Evolutionary conservation across 176 grass and related monocot genomes (phyloP).

Genomic region (Aegilops tauschii): DNA sequence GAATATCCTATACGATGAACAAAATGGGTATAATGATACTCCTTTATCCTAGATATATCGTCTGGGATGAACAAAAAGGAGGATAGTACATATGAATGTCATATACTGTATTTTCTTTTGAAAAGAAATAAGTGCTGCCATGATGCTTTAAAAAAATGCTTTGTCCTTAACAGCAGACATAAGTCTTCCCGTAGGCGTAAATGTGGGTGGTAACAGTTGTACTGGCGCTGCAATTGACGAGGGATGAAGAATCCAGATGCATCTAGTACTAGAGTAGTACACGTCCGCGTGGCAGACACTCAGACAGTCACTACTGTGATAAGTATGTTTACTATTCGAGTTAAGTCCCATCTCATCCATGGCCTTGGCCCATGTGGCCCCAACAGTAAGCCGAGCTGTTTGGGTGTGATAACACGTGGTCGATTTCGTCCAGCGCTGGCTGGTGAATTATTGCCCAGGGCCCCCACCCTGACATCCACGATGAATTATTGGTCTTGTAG

Average conservation of each 20-base stretch:
- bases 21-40: too few species aligned
- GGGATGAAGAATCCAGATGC: neutral
- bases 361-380: slow-evolving; percentile 4
- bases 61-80: neutral
- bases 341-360: neutral
- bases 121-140: neutral
- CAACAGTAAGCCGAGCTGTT: slow-evolving; percentile 10
- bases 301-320: neutral
- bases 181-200: neutral
- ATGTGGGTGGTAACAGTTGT: neutral
- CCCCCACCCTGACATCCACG: neutral
- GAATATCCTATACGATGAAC: slow-evolving; percentile 1
- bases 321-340: neutral
- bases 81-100: neutral
- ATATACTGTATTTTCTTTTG: neutral
- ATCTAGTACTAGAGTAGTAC: neutral
- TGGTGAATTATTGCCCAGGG: neutral
- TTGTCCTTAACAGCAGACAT: neutral
- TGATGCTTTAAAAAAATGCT: too few species aligned
- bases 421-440: neutral
- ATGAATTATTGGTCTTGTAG: slow-evolving; percentile 19
- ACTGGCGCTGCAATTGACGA: neutral
- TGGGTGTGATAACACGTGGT: slow-evolving; percentile 3
- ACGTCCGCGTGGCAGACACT: neutral
- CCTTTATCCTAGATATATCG: neutral